Conservation (phyloP, 2,329 filamentous ascomycete genomes). For the Penicillium glabrum region DNA sequence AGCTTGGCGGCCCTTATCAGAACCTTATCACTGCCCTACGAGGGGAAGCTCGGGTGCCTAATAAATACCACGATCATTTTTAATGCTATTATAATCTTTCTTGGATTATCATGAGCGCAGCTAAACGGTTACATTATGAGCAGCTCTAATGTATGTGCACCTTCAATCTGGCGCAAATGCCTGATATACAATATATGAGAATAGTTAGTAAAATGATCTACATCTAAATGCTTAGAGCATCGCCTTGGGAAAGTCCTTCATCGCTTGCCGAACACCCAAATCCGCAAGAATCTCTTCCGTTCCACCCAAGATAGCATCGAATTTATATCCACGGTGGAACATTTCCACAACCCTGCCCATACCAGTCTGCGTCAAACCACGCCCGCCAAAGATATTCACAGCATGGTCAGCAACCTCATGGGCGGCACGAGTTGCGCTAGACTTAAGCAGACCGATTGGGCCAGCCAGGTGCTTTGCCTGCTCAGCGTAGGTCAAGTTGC, state of each 20-base stretch:
- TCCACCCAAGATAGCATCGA: slow-evolving; percentile 74
- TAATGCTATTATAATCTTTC: no score
- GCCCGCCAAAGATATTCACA: slow-evolving; percentile 82
- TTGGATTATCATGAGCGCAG: no score
- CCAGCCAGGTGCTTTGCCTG: slow-evolving; percentile 75
- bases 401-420: slow-evolving; percentile 83
- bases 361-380: slow-evolving; percentile 74
- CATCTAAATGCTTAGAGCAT: slow-evolving; percentile 59
- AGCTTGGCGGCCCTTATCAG: background rate
- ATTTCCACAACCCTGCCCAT: slow-evolving; percentile 83
- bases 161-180: background rate
- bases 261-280: slow-evolving; percentile 77
- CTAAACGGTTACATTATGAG: no score
- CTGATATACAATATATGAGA: background rate
- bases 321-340: slow-evolving; percentile 84
- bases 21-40: background rate
- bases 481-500: slow-evolving; percentile 75
- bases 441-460: slow-evolving; percentile 80
- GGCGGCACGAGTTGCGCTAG: slow-evolving; percentile 71
- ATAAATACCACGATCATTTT: no score
- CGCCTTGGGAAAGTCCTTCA: slow-evolving; percentile 81
- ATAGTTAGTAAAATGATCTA: background rate
- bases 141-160: background rate
- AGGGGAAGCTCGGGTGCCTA: background rate
- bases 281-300: slow-evolving; percentile 82